Evolutionary conservation across 257 asterid species (phyloP).

Genomic region (Mitragyna speciosa): DNA sequence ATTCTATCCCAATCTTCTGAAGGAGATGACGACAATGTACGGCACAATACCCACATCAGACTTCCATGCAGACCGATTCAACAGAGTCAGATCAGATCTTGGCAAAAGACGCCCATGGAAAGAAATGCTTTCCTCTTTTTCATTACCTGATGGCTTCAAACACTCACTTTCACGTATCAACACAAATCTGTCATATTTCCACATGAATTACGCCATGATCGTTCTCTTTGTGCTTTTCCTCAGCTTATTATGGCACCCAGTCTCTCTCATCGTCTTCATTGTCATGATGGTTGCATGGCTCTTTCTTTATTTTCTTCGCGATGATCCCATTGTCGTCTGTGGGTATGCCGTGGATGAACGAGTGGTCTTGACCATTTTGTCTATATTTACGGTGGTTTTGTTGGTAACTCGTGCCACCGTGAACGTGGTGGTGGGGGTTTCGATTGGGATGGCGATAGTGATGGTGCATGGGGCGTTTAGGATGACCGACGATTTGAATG

Average conservation of each 20-base stretch:
- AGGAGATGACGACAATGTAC: slow-evolving; percentile 28
- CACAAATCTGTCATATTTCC: slow-evolving; percentile 39
- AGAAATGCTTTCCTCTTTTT: slow-evolving; percentile 33
- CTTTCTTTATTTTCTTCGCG: slow-evolving; percentile 42
- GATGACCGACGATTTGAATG: slow-evolving; percentile 27
- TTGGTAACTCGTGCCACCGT: slow-evolving; percentile 27
- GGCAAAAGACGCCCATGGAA: slow-evolving; percentile 48
- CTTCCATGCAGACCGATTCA: slow-evolving; percentile 15
- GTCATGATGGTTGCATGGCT: slow-evolving; percentile 33
- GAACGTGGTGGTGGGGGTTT: slow-evolving; percentile 27
- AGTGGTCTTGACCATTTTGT: slow-evolving; percentile 28
- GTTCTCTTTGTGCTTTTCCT: slow-evolving; percentile 34
- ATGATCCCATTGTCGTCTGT: slow-evolving; percentile 27
- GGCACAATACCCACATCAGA: slow-evolving; percentile 34
- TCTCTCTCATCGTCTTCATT: slow-evolving; percentile 37
- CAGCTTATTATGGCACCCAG: slow-evolving; percentile 38
- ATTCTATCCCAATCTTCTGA: not conserved
- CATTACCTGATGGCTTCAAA: slow-evolving; percentile 30
- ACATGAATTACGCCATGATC: slow-evolving; percentile 38
- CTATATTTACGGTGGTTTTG: slow-evolving; percentile 34
- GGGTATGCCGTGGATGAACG: slow-evolving; percentile 37
- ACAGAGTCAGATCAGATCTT: slow-evolving; percentile 22
- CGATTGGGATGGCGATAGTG: slow-evolving; percentile 22
- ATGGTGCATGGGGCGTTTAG: slow-evolving; percentile 37
- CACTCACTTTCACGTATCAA: slow-evolving; percentile 33